Conservation (phyloP, 371 early-diverging fungal species). For the Mycotypha africana region DNA sequence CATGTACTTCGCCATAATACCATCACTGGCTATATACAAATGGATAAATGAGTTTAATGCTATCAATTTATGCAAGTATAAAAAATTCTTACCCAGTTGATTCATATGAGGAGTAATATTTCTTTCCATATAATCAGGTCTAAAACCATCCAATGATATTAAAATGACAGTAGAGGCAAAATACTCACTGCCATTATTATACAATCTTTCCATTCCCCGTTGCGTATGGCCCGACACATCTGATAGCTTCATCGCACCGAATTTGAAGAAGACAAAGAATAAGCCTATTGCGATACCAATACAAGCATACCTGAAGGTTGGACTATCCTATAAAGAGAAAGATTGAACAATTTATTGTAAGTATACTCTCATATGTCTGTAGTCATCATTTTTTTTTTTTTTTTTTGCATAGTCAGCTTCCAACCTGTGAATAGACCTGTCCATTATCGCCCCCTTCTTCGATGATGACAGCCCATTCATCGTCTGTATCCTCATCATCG, state of each 20-base stretch:
- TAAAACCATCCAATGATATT: slow-evolving; percentile 89
- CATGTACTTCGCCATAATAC: slow-evolving; percentile 61
- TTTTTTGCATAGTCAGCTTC: background rate
- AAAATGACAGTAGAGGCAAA: slow-evolving; percentile 80
- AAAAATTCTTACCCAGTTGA: slow-evolving; percentile 48
- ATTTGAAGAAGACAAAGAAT: slow-evolving; percentile 20
- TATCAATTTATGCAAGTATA: too few relatives aligned
- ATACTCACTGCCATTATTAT: slow-evolving; percentile 61
- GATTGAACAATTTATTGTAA: too few relatives aligned
- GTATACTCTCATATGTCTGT: too few relatives aligned
- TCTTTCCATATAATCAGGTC: slow-evolving; percentile 77
- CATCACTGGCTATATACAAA: slow-evolving; percentile 37
- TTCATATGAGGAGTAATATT: slow-evolving; percentile 66
- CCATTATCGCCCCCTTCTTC: slow-evolving; percentile 6
- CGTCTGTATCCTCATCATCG: slow-evolving; percentile 10
- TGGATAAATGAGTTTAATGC: too few relatives aligned
- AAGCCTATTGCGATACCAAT: slow-evolving; percentile 16
- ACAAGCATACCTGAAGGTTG: slow-evolving; percentile 4
- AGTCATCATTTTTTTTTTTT: too few relatives aligned
- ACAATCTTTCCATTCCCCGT: slow-evolving; percentile 21
- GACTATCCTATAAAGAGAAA: too few relatives aligned
- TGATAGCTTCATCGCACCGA: slow-evolving; percentile 12
- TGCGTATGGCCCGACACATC: slow-evolving; percentile 4
- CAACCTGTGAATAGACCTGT: background rate
- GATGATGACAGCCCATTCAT: slow-evolving; percentile 11